These are phyloP conservation scores for Daedaleopsis sinensis DNA, from an alignment of 768 basidiomycete species.

Conservation along the genomic window DNA sequence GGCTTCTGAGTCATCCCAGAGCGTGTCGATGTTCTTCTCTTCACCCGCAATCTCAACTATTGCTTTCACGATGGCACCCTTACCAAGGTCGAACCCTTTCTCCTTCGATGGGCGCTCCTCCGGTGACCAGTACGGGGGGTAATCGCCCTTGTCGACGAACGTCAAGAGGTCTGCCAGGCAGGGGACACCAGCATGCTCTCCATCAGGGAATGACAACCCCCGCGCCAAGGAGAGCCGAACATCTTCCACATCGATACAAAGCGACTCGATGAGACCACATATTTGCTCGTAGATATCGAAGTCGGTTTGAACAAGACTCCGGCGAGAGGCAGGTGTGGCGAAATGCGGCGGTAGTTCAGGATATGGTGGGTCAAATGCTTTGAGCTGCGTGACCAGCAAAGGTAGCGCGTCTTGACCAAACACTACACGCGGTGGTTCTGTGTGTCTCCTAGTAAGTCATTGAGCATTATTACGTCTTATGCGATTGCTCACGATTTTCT, in stretches of 20 bases:
- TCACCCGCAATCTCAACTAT: constrained; percentile 87
- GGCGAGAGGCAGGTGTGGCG: constrained; percentile 43
- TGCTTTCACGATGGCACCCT: constrained; percentile 83
- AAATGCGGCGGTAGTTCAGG: constrained; percentile 42
- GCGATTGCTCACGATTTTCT: constrained; percentile 42
- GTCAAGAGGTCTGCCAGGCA: constrained; percentile 67
- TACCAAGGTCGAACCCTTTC: constrained; percentile 79
- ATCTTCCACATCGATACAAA: constrained; percentile 78
- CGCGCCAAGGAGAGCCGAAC: constrained; percentile 73
- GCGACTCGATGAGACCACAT: constrained; percentile 75
- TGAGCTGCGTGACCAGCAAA: constrained; percentile 58
- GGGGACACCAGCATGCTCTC: constrained; percentile 53
- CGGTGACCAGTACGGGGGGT: constrained; percentile 64
- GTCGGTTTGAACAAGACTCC: constrained; percentile 59
- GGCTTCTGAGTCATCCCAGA: constrained; percentile 71
- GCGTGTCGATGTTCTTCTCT: constrained; percentile 71
- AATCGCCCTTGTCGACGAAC: constrained; percentile 75
- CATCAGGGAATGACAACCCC: constrained; percentile 56
- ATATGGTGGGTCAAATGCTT: constrained; percentile 62
- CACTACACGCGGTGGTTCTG: constrained; percentile 50
- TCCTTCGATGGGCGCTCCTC: constrained; percentile 60
- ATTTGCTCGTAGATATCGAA: constrained; percentile 74
- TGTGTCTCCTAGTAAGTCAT: background rate
- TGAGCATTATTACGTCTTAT: background rate
- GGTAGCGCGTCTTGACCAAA: constrained; percentile 68